These are phyloP conservation scores for Trypanosoma theileri DNA, from an alignment of 208 protist genomes.

Conservation along the genomic window DNA sequence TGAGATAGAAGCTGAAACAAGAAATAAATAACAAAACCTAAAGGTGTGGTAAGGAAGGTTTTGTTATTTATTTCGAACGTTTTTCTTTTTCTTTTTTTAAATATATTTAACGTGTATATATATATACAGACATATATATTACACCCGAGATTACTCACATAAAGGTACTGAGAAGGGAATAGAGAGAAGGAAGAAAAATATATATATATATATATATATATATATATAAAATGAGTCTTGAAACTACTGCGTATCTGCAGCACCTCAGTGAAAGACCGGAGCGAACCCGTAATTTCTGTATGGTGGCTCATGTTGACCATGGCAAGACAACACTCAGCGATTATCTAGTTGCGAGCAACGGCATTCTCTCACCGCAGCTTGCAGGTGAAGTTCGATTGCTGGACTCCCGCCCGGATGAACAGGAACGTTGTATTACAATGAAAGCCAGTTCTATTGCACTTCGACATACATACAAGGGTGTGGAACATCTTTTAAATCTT, in stretches of 20 bases:
- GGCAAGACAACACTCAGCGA: slow-evolving; percentile 99
- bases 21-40: neutral
- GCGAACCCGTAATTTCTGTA: slow-evolving; percentile 96
- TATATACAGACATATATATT: too few species aligned
- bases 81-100: slow-evolving; percentile 5
- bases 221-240: slow-evolving; percentile 34
- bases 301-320: slow-evolving; percentile 99
- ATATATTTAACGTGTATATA: too few species aligned
- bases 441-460: slow-evolving; percentile 98
- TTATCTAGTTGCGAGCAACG: slow-evolving; percentile 96
- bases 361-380: slow-evolving; percentile 96
- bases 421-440: slow-evolving; percentile 99
- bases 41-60: neutral
- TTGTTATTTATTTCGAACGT: neutral
- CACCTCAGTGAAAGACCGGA: slow-evolving; percentile 68
- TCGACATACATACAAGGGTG: slow-evolving; percentile 57
- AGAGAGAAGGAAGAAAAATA: too few species aligned
- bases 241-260: slow-evolving; percentile 42
- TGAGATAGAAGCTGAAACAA: too few species aligned
- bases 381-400: slow-evolving; percentile 98
- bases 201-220: too few species aligned
- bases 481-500: slow-evolving; percentile 94
- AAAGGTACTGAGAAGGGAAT: too few species aligned
- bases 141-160: too few species aligned
- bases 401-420: slow-evolving; percentile 96